Evolutionary conservation across 768 basidiomycete species (phyloP).

Genomic region (Lactarius tabidus): DNA sequence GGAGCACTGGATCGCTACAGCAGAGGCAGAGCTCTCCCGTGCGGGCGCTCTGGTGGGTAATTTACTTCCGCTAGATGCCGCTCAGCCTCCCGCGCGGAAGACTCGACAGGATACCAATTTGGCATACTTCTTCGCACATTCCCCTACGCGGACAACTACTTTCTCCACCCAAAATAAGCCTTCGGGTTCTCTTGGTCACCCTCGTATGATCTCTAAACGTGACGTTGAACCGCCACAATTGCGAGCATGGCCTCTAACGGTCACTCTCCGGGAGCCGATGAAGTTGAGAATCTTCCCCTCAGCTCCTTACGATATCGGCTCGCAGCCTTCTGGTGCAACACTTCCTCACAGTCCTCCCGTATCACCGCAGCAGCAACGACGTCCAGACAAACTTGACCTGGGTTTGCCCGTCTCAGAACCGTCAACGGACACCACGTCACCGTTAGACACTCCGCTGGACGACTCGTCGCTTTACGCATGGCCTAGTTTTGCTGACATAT

Average conservation of each 20-base stretch:
- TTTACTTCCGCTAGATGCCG: not conserved
- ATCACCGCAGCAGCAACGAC: not conserved
- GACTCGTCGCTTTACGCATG: not conserved
- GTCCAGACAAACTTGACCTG: not conserved
- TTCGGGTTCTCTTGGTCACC: not conserved
- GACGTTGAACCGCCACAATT: slow-evolving; percentile 14
- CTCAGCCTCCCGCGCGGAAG: not conserved
- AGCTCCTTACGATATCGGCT: not conserved
- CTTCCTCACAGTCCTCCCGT: not conserved
- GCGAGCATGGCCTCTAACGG: slow-evolving; percentile 17
- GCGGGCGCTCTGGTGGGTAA: not conserved
- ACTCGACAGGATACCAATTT: slow-evolving; percentile 21
- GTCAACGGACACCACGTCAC: not conserved
- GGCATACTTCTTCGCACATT: slow-evolving; percentile 23
- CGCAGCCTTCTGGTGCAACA: not conserved
- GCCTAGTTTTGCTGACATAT: slow-evolving; percentile 19
- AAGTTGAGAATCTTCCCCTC: slow-evolving; percentile 3
- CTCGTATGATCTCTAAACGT: slow-evolving; percentile 15
- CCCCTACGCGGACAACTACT: slow-evolving; percentile 17
- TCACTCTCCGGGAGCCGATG: slow-evolving; percentile 12
- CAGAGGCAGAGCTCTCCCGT: slow-evolving; percentile 11
- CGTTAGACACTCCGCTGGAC: slow-evolving; percentile 8
- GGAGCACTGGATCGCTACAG: slow-evolving; percentile 20
- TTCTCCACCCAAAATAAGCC: not conserved
- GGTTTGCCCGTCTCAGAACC: not conserved